Evolutionary conservation across 768 basidiomycete species (phyloP), one percentile per base, ranked within the genome.

Genomic region (Leucosporidium yakuticum): DNA sequence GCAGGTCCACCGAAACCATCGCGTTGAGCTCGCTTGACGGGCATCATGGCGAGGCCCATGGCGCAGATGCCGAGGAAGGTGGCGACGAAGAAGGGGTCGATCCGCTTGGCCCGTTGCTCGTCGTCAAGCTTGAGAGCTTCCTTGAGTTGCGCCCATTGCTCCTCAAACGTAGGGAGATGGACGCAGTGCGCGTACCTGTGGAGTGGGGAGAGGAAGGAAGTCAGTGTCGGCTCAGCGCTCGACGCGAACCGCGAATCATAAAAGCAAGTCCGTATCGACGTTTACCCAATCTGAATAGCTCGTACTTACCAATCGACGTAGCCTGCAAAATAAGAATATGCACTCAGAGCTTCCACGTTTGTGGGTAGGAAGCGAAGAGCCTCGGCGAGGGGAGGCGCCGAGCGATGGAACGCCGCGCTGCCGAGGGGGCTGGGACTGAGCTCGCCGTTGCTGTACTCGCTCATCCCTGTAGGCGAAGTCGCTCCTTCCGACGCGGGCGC

Each of bases 71-170:
- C 69, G 36, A 70, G 62, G 62, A 51, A 63, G 15, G 69, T 63
- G 8, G 69, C 57, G 65, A 70, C 47, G 62, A 70, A 70, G 65
- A 70, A 70, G 12, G 69, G 69, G 65, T 70, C 69, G 65, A 70
- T 64, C 7, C 57, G 58, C 12, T 60, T 59, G 32, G n/a, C 36
- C 14, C 65, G 62, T 14, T 48, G 31, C 39, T 63, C 65, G 15
- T 64, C 69, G 62, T 67, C 64, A 14, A 67, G 25, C 32, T 39
- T 31, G n/a, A 70, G 65, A 9, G 69, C 69, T 1, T 56, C 56
- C 5, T 60, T 32, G 48, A 70, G 69, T 4, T 32, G 12, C 1
- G 32, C 27, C 65, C 65, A 70, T 25, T 70, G 50, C 27, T n/a
- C 53, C 29, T 70, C 69, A 54, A 70, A 70, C 4, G 62, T 23